phyloP scores from a whole-genome alignment of 345 rosid species.

The Eucalyptus decipiens region DNA sequence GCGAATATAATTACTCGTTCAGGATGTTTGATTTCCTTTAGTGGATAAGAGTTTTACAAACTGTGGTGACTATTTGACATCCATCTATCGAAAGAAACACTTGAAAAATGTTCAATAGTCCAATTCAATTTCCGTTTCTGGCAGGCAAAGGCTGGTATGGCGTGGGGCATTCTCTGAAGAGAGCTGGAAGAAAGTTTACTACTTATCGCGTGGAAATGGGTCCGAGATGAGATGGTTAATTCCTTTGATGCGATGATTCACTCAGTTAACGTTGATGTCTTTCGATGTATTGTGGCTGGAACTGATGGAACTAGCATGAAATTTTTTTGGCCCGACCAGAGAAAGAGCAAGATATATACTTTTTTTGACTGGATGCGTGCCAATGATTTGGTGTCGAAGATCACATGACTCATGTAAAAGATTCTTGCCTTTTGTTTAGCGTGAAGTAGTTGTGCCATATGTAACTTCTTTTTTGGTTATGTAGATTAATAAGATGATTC shows the following conservation, averaged over 20 bases:
- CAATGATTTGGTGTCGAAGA: background rate
- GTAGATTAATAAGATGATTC: background rate
- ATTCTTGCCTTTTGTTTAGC: background rate
- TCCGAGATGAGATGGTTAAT: constrained; percentile 72
- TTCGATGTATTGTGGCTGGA: background rate
- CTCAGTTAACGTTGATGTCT: background rate
- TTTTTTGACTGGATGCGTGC: background rate
- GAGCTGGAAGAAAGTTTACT: constrained; percentile 72
- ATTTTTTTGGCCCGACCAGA: background rate
- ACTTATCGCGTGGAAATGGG: constrained; percentile 83
- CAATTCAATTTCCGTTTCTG: background rate
- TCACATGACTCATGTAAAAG: background rate
- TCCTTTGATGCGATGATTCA: constrained; percentile 54
- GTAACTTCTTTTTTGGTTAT: background rate
- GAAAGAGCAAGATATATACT: background rate
- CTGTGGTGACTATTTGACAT: background rate
- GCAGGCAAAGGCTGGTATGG: constrained; percentile 77
- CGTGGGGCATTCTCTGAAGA: constrained; percentile 79
- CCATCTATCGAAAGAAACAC: background rate
- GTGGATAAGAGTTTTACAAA: background rate
- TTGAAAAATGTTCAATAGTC: background rate
- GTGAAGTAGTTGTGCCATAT: background rate
- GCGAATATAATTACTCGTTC: background rate
- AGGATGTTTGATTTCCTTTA: background rate
- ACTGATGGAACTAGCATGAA: background rate